Conservation (phyloP, 768 basidiomycete genomes). For the Dioszegia aurantiaca region DNA sequence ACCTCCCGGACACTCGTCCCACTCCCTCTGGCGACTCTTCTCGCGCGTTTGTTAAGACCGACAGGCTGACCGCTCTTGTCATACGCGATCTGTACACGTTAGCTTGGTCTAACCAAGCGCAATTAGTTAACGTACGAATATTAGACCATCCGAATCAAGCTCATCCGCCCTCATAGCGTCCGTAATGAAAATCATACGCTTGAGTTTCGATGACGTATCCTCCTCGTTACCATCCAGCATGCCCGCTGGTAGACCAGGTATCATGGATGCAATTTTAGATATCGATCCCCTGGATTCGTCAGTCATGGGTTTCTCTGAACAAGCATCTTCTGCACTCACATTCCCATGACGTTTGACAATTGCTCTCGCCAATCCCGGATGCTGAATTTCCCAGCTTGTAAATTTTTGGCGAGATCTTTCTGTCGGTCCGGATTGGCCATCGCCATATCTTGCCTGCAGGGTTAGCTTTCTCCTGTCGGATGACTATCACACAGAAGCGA, state of each 20-base stretch:
- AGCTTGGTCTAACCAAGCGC: conserved; percentile 1
- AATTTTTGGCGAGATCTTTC: conserved; percentile 94
- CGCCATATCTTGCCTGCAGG: conserved; percentile 72
- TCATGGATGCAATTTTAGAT: conserved; percentile 98
- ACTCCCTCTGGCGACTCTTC: conserved; percentile 84
- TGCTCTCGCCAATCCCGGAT: conserved; percentile 98
- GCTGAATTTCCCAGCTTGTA: conserved; percentile 86
- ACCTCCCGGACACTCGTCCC: conserved; percentile 95
- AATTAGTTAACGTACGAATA: conserved; percentile 63
- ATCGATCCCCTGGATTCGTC: conserved; percentile 77
- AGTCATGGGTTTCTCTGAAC: not conserved
- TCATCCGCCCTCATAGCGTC: conserved; percentile 94
- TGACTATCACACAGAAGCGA: not conserved
- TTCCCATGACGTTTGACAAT: conserved; percentile 94
- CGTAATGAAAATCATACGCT: conserved; percentile 97
- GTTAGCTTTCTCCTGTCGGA: conserved; percentile 11
- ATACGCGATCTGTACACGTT: conserved; percentile 37
- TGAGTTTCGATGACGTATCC: conserved; percentile 84
- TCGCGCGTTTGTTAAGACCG: conserved; percentile 85
- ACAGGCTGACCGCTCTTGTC: conserved; percentile 49
- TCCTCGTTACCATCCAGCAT: conserved; percentile 84
- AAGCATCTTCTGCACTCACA: conserved; percentile 59
- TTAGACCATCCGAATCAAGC: conserved; percentile 88
- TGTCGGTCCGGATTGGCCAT: conserved; percentile 94
- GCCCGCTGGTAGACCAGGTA: conserved; percentile 90